Conservation (phyloP, 257 asterid species). For the Jaltomata sinuosa region DNA sequence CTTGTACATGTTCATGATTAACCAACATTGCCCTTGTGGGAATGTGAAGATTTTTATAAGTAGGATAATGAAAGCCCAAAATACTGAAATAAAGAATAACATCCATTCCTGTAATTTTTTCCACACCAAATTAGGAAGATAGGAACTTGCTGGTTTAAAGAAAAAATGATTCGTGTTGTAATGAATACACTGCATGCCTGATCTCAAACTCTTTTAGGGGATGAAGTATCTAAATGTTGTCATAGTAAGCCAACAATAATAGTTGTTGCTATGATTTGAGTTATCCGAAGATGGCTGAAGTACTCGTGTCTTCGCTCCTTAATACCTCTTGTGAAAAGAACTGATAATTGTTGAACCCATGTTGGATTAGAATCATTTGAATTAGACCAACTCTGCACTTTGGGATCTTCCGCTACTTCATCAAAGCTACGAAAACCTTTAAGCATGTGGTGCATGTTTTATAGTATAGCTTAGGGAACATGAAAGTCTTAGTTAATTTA, state of each 20-base stretch:
- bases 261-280: slow-evolving; percentile 22
- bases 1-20: slow-evolving; percentile 26
- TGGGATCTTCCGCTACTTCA: background rate
- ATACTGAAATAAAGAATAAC: slow-evolving; percentile 36
- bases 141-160: background rate
- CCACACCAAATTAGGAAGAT: background rate
- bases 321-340: slow-evolving; percentile 26
- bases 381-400: background rate
- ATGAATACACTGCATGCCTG: slow-evolving; percentile 8
- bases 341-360: slow-evolving; percentile 25
- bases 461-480: too few relatives aligned
- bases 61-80: slow-evolving; percentile 27
- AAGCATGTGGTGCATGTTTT: too few relatives aligned
- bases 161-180: background rate
- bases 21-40: slow-evolving; percentile 27
- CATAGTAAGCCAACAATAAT: slow-evolving; percentile 23
- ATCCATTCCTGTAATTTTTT: slow-evolving; percentile 27
- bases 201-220: slow-evolving; percentile 12
- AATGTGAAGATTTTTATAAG: slow-evolving; percentile 32
- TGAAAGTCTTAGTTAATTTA: too few relatives aligned
- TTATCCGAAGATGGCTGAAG: slow-evolving; percentile 25
- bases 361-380: slow-evolving; percentile 18
- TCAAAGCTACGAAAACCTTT: too few relatives aligned
- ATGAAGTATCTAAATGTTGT: slow-evolving; percentile 24
- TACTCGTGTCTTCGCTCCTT: slow-evolving; percentile 35